Percentiles rank a stretch among this genome's conserved stretches.
phyloP scores from a whole-genome alignment of 1,139 yeast species.

The Debaryomyces coudertii region DNA sequence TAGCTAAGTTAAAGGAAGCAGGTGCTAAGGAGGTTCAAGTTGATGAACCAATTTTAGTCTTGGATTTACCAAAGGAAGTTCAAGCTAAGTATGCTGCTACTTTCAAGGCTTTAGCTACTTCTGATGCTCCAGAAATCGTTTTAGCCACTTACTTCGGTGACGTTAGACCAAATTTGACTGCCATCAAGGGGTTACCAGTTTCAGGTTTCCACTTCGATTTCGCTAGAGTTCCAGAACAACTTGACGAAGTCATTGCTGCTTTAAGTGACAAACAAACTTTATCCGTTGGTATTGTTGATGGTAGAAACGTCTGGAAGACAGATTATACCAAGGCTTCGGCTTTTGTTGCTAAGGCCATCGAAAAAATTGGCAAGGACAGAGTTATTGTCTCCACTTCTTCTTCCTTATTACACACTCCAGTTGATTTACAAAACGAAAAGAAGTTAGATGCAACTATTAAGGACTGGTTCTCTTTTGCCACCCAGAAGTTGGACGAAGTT shows the following conservation, averaged over 20 bases:
- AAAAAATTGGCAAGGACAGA: constrained; percentile 84
- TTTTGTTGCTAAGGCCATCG: constrained; percentile 79
- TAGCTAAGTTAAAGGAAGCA: constrained; percentile 84
- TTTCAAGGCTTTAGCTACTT: constrained; percentile 68
- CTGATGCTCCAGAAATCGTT: constrained; percentile 73
- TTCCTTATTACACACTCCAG: constrained; percentile 97
- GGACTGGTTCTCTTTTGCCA: constrained; percentile 98
- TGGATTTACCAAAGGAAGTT: constrained; percentile 85
- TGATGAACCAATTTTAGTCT: constrained; percentile 95
- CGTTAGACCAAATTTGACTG: constrained; percentile 91
- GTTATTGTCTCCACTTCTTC: constrained; percentile 94
- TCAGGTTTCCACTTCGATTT: constrained; percentile 96
- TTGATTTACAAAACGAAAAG: constrained; percentile 88
- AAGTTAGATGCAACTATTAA: constrained; percentile 88
- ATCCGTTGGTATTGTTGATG: constrained; percentile 96
- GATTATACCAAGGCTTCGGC: constrained; percentile 85
- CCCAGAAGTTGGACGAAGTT: constrained; percentile 92
- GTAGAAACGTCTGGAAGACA: constrained; percentile 99
- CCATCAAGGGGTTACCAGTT: constrained; percentile 88
- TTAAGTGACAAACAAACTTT: constrained; percentile 68
- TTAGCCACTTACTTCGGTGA: constrained; percentile 97
- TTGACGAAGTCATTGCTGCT: constrained; percentile 75
- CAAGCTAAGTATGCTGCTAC: constrained; percentile 88
- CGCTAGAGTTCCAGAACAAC: constrained; percentile 95
- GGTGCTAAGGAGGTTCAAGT: constrained; percentile 96